These are phyloP conservation scores for Neophaeococcomyces aloes DNA, from an alignment of 2,329 filamentous ascomycete species.

Conservation along the genomic window DNA sequence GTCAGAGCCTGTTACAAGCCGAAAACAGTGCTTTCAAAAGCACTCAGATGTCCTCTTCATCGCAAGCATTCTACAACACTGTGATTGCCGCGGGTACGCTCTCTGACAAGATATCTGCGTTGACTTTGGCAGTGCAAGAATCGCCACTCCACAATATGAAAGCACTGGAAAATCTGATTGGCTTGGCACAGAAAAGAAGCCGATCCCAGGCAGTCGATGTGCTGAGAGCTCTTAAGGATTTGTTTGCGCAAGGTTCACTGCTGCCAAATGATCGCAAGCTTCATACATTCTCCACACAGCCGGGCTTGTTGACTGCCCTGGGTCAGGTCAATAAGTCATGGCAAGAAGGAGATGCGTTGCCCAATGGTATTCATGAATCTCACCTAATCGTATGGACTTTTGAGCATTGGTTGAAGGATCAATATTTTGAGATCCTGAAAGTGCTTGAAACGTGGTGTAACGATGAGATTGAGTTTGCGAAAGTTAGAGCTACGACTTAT, in stretches of 20 bases:
- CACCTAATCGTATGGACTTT: constrained; percentile 84
- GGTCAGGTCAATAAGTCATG: constrained; percentile 47
- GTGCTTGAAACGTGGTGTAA: constrained; percentile 85
- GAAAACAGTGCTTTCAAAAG: constrained; percentile 68
- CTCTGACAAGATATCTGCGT: constrained; percentile 89
- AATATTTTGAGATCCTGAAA: constrained; percentile 88
- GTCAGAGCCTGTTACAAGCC: constrained; percentile 60
- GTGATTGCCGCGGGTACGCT: constrained; percentile 96
- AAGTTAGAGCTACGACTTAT: constrained; percentile 77
- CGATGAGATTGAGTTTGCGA: constrained; percentile 89
- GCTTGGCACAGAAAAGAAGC: constrained; percentile 81
- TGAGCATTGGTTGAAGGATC: constrained; percentile 89
- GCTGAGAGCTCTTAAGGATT: constrained; percentile 85
- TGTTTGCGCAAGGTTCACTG: constrained; percentile 78
- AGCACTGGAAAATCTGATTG: constrained; percentile 73
- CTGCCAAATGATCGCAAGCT: constrained; percentile 75
- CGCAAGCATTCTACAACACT: constrained; percentile 89
- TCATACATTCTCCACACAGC: constrained; percentile 67
- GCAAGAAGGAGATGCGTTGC: constrained; percentile 59
- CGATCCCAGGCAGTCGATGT: constrained; percentile 86
- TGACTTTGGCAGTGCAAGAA: constrained; percentile 90
- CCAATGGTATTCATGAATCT: constrained; percentile 59
- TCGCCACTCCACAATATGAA: constrained; percentile 89
- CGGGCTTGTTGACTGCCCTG: constrained; percentile 55
- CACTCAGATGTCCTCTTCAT: constrained; percentile 63